Base-by-base conservation (phyloP, 2,329 filamentous ascomycete species). In the Xenoacremonium recifei region DNA sequence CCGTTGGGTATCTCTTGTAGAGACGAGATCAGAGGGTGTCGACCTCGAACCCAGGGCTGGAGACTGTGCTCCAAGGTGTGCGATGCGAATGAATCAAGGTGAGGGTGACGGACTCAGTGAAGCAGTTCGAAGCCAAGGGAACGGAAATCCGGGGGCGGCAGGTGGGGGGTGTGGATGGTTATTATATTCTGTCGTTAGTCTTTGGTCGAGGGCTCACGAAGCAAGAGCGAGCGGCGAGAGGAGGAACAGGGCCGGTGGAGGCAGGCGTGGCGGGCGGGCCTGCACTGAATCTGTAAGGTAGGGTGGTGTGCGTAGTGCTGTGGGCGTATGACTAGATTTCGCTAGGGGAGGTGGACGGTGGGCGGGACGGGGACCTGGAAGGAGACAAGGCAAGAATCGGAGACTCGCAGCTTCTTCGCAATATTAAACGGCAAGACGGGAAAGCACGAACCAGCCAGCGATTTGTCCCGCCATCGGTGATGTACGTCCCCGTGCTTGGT, bases 101-200 rank as follows among this genome's bases (percentile, higher is more conserved):
- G 31, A 32, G 27, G 31, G 42, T 39, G 33, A 42, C 35, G 39
- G 39, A 49, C 32, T 44, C 42, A 37, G 38, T 54, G 45, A 54
- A 42, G 52, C 49, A 57, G 51, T 50, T 55, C 45, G 50, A 58
- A 46, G 51, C 48, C 55, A 58, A 59, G 51, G 54, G 47, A 46
- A 54, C 43, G 48, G 49, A 54, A 60, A 60, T 60, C 57, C 55
- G 57, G 57, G 57, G 56, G 51, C 42, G 43, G 51, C 39, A 49
- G 54, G 54, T 55, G 57, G 57, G 53, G 57, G 55, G 57, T 42
- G 57, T 54, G 57, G 53, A 57, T 56, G 57, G 47, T 50, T 57
- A 58, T 60, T 60, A 60, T 60, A 60, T 57, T 59, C 51, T 49
- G 47, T 52, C 21, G 38, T 40, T 55, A 53, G 53, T 39, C 51